Evolutionary conservation across 192 early-diverging fungal genomes (phyloP).

Genomic region (Entomortierella chlamydospora): DNA sequence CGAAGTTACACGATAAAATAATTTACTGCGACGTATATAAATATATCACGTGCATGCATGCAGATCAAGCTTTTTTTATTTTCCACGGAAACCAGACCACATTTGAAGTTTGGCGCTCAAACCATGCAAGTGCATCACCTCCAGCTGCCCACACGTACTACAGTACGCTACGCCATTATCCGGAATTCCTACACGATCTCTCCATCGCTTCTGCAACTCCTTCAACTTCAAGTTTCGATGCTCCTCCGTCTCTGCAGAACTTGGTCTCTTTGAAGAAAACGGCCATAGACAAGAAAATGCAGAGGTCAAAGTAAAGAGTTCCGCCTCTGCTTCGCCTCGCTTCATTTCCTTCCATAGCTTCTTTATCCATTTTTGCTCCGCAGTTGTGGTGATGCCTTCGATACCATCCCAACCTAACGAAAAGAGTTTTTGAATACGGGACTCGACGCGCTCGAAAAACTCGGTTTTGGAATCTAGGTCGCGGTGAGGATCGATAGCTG

Average conservation of each 20-base stretch:
- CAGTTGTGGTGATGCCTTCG: slow-evolving; percentile 23
- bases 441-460: slow-evolving; percentile 25
- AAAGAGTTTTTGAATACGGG: slow-evolving; percentile 14
- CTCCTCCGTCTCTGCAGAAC: slow-evolving; percentile 22
- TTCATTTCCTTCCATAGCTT: slow-evolving; percentile 26
- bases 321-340: slow-evolving; percentile 27
- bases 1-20: too few species aligned
- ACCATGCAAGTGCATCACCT: slow-evolving; percentile 51
- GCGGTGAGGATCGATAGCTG: slow-evolving; percentile 18
- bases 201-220: slow-evolving; percentile 34
- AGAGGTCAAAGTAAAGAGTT: background rate
- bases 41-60: too few species aligned
- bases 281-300: slow-evolving; percentile 4
- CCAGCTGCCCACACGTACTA: slow-evolving; percentile 34
- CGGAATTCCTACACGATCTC: slow-evolving; percentile 29
- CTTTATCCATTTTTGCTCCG: slow-evolving; percentile 34
- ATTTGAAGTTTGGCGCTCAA: slow-evolving; percentile 22
- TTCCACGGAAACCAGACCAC: slow-evolving; percentile 41
- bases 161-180: slow-evolving; percentile 27
- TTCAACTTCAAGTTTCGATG: slow-evolving; percentile 16
- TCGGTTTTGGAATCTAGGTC: slow-evolving; percentile 13
- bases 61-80: slow-evolving; percentile 6
- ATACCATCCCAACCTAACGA: slow-evolving; percentile 35
- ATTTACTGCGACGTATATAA: background rate
- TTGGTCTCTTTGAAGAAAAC: background rate